Percentiles rank a stretch among this genome's conserved stretches.
These are phyloP conservation scores for Teunomyces atbi DNA, from an alignment of 805 yeast species.

Conservation along the genomic window DNA sequence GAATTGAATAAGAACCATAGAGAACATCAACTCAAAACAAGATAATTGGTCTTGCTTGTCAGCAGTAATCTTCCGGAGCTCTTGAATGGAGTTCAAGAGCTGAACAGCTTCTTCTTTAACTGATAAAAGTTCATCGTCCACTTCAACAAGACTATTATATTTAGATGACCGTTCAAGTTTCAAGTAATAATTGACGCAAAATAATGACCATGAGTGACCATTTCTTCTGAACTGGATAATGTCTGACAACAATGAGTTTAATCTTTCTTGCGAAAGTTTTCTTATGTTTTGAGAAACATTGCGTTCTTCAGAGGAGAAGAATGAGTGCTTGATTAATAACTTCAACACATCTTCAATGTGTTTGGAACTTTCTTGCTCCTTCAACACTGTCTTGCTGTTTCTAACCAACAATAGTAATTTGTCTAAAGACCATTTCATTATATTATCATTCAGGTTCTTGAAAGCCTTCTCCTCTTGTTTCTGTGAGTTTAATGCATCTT, in stretches of 20 bases:
- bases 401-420: slow-evolving; percentile 53
- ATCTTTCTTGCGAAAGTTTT: slow-evolving; percentile 54
- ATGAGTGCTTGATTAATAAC: slow-evolving; percentile 40
- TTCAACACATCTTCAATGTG: slow-evolving; percentile 38
- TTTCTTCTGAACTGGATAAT: slow-evolving; percentile 45
- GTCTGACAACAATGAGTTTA: slow-evolving; percentile 66
- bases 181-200: slow-evolving; percentile 41
- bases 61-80: slow-evolving; percentile 33
- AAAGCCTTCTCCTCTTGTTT: slow-evolving; percentile 14
- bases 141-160: slow-evolving; percentile 22
- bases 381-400: slow-evolving; percentile 36
- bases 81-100: slow-evolving; percentile 36
- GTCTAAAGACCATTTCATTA: slow-evolving; percentile 61
- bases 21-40: slow-evolving; percentile 74
- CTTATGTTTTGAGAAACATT: slow-evolving; percentile 35
- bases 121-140: slow-evolving; percentile 59
- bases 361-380: slow-evolving; percentile 8
- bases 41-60: slow-evolving; percentile 44
- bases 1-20: slow-evolving; percentile 74
- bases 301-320: slow-evolving; percentile 27
- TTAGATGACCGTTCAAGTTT: slow-evolving; percentile 22
- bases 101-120: slow-evolving; percentile 50
- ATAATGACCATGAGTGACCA: slow-evolving; percentile 61
- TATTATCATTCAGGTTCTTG: slow-evolving; percentile 30
- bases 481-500: slow-evolving; percentile 18